phyloP scores from a whole-genome alignment of 2,329 filamentous ascomycete species.

The Emmonsiellopsis sp. region DNA sequence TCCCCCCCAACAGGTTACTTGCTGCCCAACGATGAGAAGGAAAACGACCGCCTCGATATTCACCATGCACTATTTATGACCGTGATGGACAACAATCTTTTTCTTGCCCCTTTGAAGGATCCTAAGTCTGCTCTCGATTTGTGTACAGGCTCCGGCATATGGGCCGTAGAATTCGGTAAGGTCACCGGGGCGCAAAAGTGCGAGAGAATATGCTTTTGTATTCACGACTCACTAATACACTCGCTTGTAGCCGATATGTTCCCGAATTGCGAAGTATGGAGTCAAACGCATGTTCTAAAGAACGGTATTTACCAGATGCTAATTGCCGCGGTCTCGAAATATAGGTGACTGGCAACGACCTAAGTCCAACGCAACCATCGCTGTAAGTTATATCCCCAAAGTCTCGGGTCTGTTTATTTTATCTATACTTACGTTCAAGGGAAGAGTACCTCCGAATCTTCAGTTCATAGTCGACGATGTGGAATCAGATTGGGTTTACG shows the following conservation, averaged over 20 bases:
- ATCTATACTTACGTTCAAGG: not conserved
- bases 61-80: slow-evolving; percentile 8
- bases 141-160: slow-evolving; percentile 10
- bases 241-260: slow-evolving; percentile 6
- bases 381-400: slow-evolving; percentile 30
- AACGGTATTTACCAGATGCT: not conserved
- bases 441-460: slow-evolving; percentile 26
- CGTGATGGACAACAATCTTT: slow-evolving; percentile 7
- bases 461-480: slow-evolving; percentile 27
- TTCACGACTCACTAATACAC: not conserved
- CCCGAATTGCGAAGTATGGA: slow-evolving; percentile 2
- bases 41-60: slow-evolving; percentile 10
- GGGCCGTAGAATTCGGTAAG: slow-evolving; percentile 10
- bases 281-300: not conserved
- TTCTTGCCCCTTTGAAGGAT: slow-evolving; percentile 7
- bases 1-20: not conserved
- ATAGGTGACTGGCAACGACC: slow-evolving; percentile 10
- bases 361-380: slow-evolving; percentile 8
- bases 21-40: slow-evolving; percentile 13
- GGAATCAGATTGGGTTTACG: slow-evolving; percentile 23
- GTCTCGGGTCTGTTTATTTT: not conserved
- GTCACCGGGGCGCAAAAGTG: too few species aligned
- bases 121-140: slow-evolving; percentile 9
- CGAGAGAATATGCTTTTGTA: too few species aligned
- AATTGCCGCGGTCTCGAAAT: not conserved